Base-by-base conservation (phyloP, 176 grass and related monocot genomes). In the Aegilops longissima region DNA sequence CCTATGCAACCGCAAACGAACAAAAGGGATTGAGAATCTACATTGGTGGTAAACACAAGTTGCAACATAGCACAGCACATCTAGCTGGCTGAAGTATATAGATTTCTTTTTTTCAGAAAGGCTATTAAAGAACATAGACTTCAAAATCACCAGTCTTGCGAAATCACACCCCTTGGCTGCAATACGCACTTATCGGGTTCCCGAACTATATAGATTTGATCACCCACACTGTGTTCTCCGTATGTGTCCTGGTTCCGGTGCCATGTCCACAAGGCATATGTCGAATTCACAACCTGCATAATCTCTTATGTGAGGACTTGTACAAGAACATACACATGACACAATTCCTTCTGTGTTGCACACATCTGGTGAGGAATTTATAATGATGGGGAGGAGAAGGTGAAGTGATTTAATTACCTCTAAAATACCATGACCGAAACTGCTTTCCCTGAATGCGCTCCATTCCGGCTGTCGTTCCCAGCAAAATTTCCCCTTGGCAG, bases 231-330 rank as follows among this genome's bases (percentile, higher is more conserved):
- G 23, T 85, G 90, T 56, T 88, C 82, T 54, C 90, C 86, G 78
- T 94, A 98, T 8, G 83, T 18, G 54, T 98, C 90, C 82, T 95
- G 96, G 86, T 98, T 98, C 72, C 93, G 93, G 65, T 98, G 93
- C 96, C 96, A 98, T 52, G 93, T 94, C 96, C 96, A 98, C 44
- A 98, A 80, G n/a, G 93, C 96, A 78, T 94, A 92, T 70, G 96
- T 95, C 36, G 93, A 98, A 83, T 95, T 98, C 49, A 95, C 66
- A 64, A 95, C 90, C 95, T 98, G 88, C 36, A 70, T 52, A 35
- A 87, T 49, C 58, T 47, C 24, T 12, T 0, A 56, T 35, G 33
- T 87, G 23, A 45, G 45, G 73, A 39, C 13, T n/a, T 9, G 17
- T 8, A 67, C 12, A 62, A 65, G 17, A 27, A 33, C 51, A 54